These are phyloP conservation scores for Candida hungchunana DNA, from an alignment of 805 yeast species.

Conservation along the genomic window DNA sequence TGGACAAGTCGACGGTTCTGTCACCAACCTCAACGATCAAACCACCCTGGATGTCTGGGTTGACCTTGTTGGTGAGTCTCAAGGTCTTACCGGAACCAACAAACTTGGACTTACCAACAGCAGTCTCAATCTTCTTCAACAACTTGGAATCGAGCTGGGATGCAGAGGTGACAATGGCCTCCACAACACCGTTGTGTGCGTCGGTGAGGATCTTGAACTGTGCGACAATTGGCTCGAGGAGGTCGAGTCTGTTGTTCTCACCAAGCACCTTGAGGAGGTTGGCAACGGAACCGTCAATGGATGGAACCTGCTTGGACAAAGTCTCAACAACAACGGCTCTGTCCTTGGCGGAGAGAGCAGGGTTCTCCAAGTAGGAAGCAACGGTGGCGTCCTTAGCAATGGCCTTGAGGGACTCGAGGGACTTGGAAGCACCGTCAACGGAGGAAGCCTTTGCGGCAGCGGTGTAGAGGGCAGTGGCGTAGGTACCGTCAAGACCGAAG, in stretches of 20 bases:
- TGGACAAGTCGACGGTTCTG: conserved; percentile 91
- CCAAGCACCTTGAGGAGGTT: conserved; percentile 84
- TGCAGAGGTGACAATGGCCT: conserved; percentile 89
- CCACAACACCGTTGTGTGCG: conserved; percentile 88
- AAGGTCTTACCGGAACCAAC: conserved; percentile 86
- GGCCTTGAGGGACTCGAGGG: conserved; percentile 57
- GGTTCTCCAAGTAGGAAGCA: conserved; percentile 62
- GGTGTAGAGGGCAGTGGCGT: conserved; percentile 90
- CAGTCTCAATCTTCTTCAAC: conserved; percentile 70
- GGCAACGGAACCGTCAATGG: conserved; percentile 64
- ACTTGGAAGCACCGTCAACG: conserved; percentile 62
- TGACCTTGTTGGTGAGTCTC: conserved; percentile 74
- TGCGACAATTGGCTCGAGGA: conserved; percentile 59
- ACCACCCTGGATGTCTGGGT: conserved; percentile 94
- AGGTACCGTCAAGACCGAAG: conserved; percentile 94
- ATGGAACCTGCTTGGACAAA: conserved; percentile 39
- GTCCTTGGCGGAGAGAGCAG: conserved; percentile 74
- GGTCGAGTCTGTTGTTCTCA: conserved; percentile 86
- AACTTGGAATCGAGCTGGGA: conserved; percentile 77
- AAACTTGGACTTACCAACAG: conserved; percentile 71
- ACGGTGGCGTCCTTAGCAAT: conserved; percentile 63
- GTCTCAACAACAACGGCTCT: conserved; percentile 66
- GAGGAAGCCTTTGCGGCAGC: conserved; percentile 84
- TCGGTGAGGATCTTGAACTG: conserved; percentile 77
- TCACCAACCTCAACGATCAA: conserved; percentile 94